A percentile compares a stretch with the other conserved stretches of the same genome.
Conservation (phyloP, 2,329 filamentous ascomycete genomes). For the Talaromyces sp. region DNA sequence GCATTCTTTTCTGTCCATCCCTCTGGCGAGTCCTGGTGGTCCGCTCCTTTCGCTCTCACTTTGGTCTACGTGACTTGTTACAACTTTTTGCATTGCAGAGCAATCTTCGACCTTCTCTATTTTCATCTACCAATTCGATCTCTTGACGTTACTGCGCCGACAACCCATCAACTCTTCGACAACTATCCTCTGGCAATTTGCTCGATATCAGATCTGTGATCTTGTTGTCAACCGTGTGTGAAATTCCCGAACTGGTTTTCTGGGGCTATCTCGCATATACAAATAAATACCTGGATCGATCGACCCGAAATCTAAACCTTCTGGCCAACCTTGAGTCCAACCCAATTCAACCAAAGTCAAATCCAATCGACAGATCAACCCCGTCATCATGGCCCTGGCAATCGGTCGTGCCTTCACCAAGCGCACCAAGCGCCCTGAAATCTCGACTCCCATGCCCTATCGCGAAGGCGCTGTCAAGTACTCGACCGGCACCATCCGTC, state of each 20-base stretch:
- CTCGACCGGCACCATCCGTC: slow-evolving; percentile 41
- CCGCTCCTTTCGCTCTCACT: slow-evolving; percentile 27
- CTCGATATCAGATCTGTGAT: slow-evolving; percentile 6
- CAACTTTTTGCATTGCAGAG: slow-evolving; percentile 11
- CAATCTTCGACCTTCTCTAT: slow-evolving; percentile 10
- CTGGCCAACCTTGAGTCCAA: not conserved
- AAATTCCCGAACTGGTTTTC: not conserved
- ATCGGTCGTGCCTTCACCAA: slow-evolving; percentile 45
- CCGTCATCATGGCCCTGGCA: slow-evolving; percentile 28
- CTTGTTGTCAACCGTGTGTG: not conserved
- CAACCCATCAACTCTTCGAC: not conserved
- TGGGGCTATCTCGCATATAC: not conserved
- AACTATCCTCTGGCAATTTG: not conserved
- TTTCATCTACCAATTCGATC: not conserved
- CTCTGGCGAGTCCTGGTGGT: slow-evolving; percentile 34
- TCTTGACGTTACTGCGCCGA: not conserved
- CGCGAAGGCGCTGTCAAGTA: slow-evolving; percentile 43
- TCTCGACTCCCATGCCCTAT: slow-evolving; percentile 40
- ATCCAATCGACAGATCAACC: not conserved
- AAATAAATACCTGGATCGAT: not conserved
- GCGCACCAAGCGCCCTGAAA: slow-evolving; percentile 44
- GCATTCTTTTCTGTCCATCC: slow-evolving; percentile 12
- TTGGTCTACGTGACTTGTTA: not conserved
- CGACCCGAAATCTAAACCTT: not conserved
- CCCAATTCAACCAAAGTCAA: not conserved